Evolutionary conservation across 208 protist genomes (phyloP).

Genomic region (Blastocrithidia nonstop): DNA sequence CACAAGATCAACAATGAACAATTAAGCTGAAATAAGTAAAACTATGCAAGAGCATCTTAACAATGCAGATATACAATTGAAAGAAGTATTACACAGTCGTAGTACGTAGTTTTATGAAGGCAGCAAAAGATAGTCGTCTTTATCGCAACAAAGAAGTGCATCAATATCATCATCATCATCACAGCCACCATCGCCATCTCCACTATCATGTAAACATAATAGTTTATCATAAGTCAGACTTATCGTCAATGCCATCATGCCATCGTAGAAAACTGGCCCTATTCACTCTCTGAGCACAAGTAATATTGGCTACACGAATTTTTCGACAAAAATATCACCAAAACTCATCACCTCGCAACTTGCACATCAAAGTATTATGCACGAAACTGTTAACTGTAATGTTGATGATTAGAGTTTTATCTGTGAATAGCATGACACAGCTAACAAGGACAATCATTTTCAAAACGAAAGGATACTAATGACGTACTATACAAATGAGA

Average conservation of each 20-base stretch:
- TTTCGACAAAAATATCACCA: not conserved
- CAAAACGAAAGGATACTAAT: slow-evolving; percentile 7
- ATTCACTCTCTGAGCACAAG: slow-evolving; percentile 8
- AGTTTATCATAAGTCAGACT: not conserved
- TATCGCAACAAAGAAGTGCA: slow-evolving; percentile 1
- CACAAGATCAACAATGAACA: no score
- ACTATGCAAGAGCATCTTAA: no score
- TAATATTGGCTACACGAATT: slow-evolving; percentile 3
- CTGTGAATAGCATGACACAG: not conserved
- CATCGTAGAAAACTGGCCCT: slow-evolving; percentile 10
- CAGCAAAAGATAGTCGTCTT: not conserved
- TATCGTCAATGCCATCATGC: slow-evolving; percentile 16
- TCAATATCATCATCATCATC: slow-evolving; percentile 5
- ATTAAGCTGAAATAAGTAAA: no score
- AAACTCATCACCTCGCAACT: slow-evolving; percentile 3
- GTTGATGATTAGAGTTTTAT: not conserved
- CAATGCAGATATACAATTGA: not conserved
- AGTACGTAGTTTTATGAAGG: not conserved
- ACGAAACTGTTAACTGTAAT: not conserved
- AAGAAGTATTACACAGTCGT: not conserved
- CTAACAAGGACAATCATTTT: not conserved
- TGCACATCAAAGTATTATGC: slow-evolving; percentile 4
- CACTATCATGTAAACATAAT: not conserved
- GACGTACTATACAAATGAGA: slow-evolving; percentile 7
- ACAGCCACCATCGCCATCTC: slow-evolving; percentile 5